A percentile compares a stretch with the other conserved stretches of the same genome.
Evolutionary conservation across 768 basidiomycete genomes (phyloP).

Genomic region (Pisolithus orientalis): DNA sequence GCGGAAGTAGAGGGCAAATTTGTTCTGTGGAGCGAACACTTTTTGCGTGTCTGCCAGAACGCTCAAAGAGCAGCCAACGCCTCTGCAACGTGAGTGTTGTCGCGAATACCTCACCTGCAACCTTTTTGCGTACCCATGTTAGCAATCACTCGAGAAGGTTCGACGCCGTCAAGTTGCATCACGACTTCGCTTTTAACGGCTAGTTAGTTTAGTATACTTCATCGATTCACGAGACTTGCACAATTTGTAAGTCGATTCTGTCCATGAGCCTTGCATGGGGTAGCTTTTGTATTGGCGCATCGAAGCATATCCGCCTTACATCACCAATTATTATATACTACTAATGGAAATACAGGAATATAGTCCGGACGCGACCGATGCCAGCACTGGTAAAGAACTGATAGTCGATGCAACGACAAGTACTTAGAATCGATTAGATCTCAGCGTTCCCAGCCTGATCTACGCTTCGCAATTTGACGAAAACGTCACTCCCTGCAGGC

Average conservation of each 20-base stretch:
- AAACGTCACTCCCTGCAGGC: slow-evolving; percentile 41
- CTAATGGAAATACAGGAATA: background rate
- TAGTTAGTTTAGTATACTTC: slow-evolving; percentile 1
- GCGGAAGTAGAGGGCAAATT: slow-evolving; percentile 13
- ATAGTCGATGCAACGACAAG: background rate
- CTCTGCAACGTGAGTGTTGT: background rate
- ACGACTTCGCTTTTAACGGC: slow-evolving; percentile 28
- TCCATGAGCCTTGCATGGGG: no score
- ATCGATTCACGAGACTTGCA: no score
- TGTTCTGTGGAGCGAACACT: slow-evolving; percentile 11
- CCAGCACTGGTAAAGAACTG: background rate
- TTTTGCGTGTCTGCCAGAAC: slow-evolving; percentile 12
- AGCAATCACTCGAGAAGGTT: slow-evolving; percentile 6
- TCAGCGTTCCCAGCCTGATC: slow-evolving; percentile 48
- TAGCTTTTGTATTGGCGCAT: no score
- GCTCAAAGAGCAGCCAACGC: background rate
- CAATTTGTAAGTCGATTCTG: no score
- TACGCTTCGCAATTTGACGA: slow-evolving; percentile 48
- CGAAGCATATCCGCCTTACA: no score
- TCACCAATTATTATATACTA: no score
- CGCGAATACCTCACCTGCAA: no score
- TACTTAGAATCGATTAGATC: slow-evolving; percentile 24
- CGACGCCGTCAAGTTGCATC: slow-evolving; percentile 21
- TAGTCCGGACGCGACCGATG: background rate
- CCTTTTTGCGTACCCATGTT: slow-evolving; percentile 2